A percentile compares a stretch with the other conserved stretches of the same genome.
phyloP scores from a whole-genome alignment of 192 early-diverging fungal genomes.

The Podila verticillata region DNA sequence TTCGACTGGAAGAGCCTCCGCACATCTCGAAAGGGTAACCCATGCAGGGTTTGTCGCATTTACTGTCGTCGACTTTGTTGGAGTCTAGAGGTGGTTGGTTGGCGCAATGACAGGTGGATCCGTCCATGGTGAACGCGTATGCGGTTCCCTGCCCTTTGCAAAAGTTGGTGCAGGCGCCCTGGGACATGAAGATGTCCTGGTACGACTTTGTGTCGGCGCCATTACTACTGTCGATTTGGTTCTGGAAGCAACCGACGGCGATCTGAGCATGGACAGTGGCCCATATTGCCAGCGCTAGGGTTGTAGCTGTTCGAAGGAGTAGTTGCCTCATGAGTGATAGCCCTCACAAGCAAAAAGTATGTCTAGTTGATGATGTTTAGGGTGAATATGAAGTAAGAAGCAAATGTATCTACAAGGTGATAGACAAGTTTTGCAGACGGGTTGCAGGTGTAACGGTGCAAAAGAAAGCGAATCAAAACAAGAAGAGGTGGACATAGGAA shows the following conservation, averaged over 20 bases:
- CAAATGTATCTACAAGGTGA: no score
- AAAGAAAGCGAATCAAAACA: not conserved
- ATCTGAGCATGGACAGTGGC: conserved; percentile 21
- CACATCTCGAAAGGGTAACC: conserved; percentile 49
- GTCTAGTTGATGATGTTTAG: not conserved
- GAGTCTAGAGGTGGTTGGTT: conserved; percentile 17
- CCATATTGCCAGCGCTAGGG: not conserved
- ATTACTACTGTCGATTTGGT: conserved; percentile 17
- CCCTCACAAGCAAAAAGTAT: not conserved
- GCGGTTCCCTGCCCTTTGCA: conserved; percentile 17
- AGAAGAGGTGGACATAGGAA: not conserved
- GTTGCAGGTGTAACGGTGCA: not conserved
- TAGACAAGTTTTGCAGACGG: no score
- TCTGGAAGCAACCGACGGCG: conserved; percentile 30
- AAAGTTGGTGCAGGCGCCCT: conserved; percentile 43
- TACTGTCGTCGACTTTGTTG: conserved; percentile 34
- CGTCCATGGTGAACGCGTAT: conserved; percentile 32
- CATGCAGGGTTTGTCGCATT: conserved; percentile 46
- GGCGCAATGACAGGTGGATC: conserved; percentile 33
- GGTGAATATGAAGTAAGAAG: no score
- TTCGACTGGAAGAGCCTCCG: conserved; percentile 18
- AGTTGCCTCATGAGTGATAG: conserved; percentile 26
- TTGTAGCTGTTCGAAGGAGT: not conserved
- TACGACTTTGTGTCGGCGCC: conserved; percentile 14
- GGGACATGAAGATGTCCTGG: conserved; percentile 50